phyloP scores from a whole-genome alignment of 768 basidiomycete genomes.

The Suillus luteus region DNA sequence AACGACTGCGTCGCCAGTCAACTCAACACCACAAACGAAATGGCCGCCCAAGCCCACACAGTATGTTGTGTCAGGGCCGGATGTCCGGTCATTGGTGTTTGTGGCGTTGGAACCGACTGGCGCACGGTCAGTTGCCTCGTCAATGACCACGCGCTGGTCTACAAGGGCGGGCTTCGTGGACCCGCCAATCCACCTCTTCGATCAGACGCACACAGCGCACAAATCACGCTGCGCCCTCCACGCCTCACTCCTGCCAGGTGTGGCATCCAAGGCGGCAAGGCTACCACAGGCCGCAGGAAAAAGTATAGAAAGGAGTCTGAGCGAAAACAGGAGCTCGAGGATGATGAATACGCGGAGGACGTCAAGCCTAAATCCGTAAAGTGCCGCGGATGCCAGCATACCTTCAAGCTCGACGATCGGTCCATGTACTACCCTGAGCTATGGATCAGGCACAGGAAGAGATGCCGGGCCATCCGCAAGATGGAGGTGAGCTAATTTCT shows the following conservation, averaged over 20 bases:
- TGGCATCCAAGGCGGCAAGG: background rate
- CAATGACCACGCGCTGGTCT: constrained; percentile 28
- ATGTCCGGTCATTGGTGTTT: constrained; percentile 28
- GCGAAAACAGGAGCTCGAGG: constrained; percentile 28
- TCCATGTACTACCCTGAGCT: constrained; percentile 38
- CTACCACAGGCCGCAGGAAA: too few species aligned
- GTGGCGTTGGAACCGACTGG: constrained; percentile 28
- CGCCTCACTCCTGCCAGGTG: too few species aligned
- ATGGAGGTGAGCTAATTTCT: constrained; percentile 26
- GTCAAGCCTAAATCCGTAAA: constrained; percentile 30
- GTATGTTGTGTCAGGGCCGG: constrained; percentile 20
- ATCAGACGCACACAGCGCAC: background rate
- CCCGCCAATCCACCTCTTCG: background rate
- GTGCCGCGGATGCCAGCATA: constrained; percentile 31
- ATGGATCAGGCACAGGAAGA: constrained; percentile 35
- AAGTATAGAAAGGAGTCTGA: background rate
- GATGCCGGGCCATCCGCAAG: constrained; percentile 28
- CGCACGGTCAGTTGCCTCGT: constrained; percentile 26
- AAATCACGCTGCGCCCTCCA: too few species aligned
- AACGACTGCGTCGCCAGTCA: constrained; percentile 11
- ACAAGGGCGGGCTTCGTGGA: constrained; percentile 9
- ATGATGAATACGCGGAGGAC: constrained; percentile 30
- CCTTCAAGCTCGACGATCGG: constrained; percentile 36
- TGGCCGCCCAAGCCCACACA: background rate
- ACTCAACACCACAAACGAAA: background rate